Conservation (phyloP, 441 rosid species). For the Rhodomyrtus psidioides region DNA sequence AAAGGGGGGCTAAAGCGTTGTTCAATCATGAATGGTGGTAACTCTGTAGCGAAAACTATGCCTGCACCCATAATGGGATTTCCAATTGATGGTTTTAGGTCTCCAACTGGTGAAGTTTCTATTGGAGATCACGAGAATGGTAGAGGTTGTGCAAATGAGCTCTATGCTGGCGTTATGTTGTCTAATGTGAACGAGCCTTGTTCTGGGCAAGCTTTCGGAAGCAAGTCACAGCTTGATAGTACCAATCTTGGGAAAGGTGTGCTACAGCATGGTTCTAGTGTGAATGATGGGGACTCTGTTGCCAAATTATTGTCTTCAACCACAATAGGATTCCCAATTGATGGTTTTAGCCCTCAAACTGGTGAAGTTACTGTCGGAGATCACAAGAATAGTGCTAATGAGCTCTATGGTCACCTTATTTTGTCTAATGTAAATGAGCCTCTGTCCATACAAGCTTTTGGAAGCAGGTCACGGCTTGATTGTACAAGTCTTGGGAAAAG, state of each 20-base stretch:
- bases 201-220: conserved; percentile 16
- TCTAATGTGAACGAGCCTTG: neutral
- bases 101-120: neutral
- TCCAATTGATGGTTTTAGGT: neutral
- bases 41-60: neutral
- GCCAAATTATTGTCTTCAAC: neutral
- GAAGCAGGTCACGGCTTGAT: conserved; percentile 26
- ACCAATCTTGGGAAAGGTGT: conserved; percentile 3
- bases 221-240: conserved; percentile 26
- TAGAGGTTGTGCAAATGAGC: neutral
- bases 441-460: conserved; percentile 17
- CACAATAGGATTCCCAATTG: neutral
- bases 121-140: neutral
- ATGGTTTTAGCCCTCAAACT: neutral
- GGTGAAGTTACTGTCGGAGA: neutral
- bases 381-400: neutral
- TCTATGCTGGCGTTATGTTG: neutral
- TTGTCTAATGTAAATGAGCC: neutral
- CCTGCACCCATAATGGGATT: neutral
- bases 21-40: neutral
- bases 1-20: neutral
- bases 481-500: conserved; percentile 10
- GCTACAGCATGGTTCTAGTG: neutral
- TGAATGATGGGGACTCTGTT: neutral
- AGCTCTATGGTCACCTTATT: neutral